Conservation (phyloP, 495 filamentous ascomycete species). For the Aspergillus mulundensis region DNA sequence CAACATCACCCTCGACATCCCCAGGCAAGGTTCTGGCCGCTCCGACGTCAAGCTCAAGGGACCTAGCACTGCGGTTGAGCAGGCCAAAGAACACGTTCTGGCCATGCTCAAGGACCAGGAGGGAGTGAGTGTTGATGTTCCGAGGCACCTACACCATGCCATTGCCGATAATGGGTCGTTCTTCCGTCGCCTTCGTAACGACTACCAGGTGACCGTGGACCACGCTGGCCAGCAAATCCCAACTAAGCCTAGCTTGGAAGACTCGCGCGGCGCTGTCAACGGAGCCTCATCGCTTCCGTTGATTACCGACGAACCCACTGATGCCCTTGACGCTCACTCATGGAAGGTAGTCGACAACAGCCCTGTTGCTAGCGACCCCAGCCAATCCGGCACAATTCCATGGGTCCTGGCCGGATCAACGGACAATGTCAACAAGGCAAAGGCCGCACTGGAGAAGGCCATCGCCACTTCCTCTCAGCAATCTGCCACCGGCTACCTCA, state of each 20-base stretch:
- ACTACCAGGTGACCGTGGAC: conserved; percentile 83
- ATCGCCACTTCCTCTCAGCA: conserved; percentile 69
- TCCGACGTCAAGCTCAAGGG: conserved; percentile 79
- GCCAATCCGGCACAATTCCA: conserved; percentile 71
- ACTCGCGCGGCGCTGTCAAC: conserved; percentile 41
- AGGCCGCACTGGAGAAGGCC: conserved; percentile 63
- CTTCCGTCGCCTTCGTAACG: conserved; percentile 79
- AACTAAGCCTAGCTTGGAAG: conserved; percentile 50
- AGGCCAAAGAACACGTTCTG: conserved; percentile 79
- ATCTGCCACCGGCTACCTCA: conserved; percentile 74
- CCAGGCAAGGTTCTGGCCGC: conserved; percentile 66
- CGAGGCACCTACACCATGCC: conserved; percentile 72
- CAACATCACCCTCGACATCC: conserved; percentile 84
- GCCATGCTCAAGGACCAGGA: conserved; percentile 78
- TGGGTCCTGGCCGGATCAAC: conserved; percentile 81
- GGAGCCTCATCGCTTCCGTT: conserved; percentile 62
- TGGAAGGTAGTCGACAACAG: conserved; percentile 72
- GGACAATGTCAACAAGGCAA: conserved; percentile 74
- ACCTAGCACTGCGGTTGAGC: conserved; percentile 69
- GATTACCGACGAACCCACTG: conserved; percentile 77
- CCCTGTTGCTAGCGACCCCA: conserved; percentile 29
- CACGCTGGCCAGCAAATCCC: conserved; percentile 77
- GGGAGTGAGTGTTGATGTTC: conserved; percentile 80
- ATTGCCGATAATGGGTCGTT: conserved; percentile 87
- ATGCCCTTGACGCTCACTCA: conserved; percentile 59